Evolutionary conservation across 1,284 basidiomycete genomes (phyloP), one percentile per base, ranked within the genome.

Genomic region (Sporisorium sorghi): DNA sequence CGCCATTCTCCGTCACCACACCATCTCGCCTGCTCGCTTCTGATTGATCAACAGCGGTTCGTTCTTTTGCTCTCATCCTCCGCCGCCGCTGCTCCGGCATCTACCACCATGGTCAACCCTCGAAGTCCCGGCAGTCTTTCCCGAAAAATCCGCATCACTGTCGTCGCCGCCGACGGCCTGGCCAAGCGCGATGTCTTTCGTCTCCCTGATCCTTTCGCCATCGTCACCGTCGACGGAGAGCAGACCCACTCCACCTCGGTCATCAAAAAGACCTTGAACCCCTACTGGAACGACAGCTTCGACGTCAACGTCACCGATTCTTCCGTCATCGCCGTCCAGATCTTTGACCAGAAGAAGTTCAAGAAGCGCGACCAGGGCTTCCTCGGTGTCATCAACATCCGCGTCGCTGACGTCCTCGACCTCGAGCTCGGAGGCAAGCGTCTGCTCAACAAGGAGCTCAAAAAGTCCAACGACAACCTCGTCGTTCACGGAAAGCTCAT

Each of bases 291-390:
- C 54, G 83, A 84, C 61, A 77, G 76, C 54, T 84, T 84, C 51
- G 83, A 83, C 39, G 70, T 84, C 58, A 90, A 89, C 50, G 93
- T 96, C 83, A 93, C 91, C 84, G 93, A 96, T 81, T 91, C 92
- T 4, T 95, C 93, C 26, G 90, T 95, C 49, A 88, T 97, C 44
- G 92, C 93, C 5, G 93, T 97, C 3, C 94, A 97, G 86, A 94
- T 97, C 81, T 97, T 97, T 80, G 94, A 97, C 86, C 94, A 97
- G 86, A 91, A 93, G 85, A 97, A 96, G 86, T 97, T 97, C 87
- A 97, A 96, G 87, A 89, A 92, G 86, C 91, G 91, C 85, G 93
- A 97, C 85, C 94, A 97, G 84, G 94, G 94, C 5, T 97, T 97
- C 86, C 87, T 97, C 49, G 94, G 94, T 56, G 93, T 95, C 28